A percentile compares a stretch with the other conserved stretches of the same genome.
These are phyloP conservation scores for Helotiales sp. DNA, from an alignment of 2,329 filamentous ascomycete species.

Conservation along the genomic window DNA sequence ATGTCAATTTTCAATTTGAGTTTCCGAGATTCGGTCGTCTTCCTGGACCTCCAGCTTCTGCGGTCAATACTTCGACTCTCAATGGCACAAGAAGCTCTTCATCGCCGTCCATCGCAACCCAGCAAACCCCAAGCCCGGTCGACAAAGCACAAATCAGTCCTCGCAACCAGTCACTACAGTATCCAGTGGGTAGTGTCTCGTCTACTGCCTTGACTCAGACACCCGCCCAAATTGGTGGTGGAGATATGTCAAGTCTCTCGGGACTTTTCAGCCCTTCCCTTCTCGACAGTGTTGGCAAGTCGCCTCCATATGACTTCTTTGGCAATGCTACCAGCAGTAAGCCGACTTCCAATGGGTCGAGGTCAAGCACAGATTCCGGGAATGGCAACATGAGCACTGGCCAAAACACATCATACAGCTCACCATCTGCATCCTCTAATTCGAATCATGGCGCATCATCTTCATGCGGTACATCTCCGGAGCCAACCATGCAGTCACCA, in stretches of 20 bases:
- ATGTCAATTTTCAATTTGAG: slow-evolving; percentile 90
- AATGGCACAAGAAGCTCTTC: slow-evolving; percentile 24
- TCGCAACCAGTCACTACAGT: slow-evolving; percentile 27
- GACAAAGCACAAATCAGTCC: slow-evolving; percentile 29
- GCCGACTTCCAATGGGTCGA: slow-evolving; percentile 45
- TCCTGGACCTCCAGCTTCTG: slow-evolving; percentile 42
- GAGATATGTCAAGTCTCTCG: slow-evolving; percentile 53
- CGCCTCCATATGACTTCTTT: slow-evolving; percentile 41
- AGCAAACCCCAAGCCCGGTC: slow-evolving; percentile 23
- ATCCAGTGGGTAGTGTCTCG: slow-evolving; percentile 38
- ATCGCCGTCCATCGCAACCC: slow-evolving; percentile 23
- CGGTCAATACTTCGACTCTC: not conserved
- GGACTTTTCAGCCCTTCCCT: slow-evolving; percentile 60
- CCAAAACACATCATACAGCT: slow-evolving; percentile 59
- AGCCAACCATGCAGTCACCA: slow-evolving; percentile 72
- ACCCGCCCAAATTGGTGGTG: slow-evolving; percentile 23
- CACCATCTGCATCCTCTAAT: slow-evolving; percentile 63
- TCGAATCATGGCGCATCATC: slow-evolving; percentile 61
- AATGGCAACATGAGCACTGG: slow-evolving; percentile 35
- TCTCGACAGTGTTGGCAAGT: slow-evolving; percentile 45
- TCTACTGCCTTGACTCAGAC: slow-evolving; percentile 30
- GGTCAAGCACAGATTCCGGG: slow-evolving; percentile 37
- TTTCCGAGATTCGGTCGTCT: slow-evolving; percentile 91
- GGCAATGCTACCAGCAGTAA: slow-evolving; percentile 35
- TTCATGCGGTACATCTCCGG: slow-evolving; percentile 76